Percentiles rank a stretch among this genome's conserved stretches.
Evolutionary conservation across 106 monocot species (phyloP).

Genomic region (Allium sativum): DNA sequence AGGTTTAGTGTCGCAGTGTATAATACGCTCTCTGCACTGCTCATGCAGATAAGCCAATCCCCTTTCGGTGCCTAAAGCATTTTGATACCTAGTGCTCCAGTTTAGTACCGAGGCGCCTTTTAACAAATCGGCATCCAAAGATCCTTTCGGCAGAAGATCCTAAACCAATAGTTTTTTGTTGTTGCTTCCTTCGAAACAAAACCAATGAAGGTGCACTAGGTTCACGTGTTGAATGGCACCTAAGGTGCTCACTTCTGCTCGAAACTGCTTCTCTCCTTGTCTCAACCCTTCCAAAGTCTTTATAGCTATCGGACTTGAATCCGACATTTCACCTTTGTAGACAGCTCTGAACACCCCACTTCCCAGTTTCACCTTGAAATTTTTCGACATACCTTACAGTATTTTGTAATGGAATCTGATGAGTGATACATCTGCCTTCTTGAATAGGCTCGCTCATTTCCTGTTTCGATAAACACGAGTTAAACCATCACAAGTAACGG

Average conservation of each 20-base stretch:
- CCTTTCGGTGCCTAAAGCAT: slow-evolving; percentile 12
- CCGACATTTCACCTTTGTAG: slow-evolving; percentile 4
- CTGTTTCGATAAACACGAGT: slow-evolving; percentile 2
- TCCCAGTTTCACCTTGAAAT: slow-evolving; percentile 20
- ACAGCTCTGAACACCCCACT: background rate
- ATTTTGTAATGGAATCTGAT: slow-evolving; percentile 7
- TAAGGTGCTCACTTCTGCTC: slow-evolving; percentile 9
- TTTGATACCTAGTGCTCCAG: slow-evolving; percentile 20
- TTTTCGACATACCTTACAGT: slow-evolving; percentile 16
- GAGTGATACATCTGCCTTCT: slow-evolving; percentile 1
- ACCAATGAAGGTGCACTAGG: slow-evolving; percentile 9
- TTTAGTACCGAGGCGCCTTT: background rate
- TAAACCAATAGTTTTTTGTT: slow-evolving; percentile 21
- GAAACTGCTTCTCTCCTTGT: slow-evolving; percentile 19
- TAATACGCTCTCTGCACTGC: slow-evolving; percentile 26
- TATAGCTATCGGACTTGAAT: slow-evolving; percentile 5
- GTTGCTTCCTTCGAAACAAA: slow-evolving; percentile 8
- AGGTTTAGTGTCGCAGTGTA: slow-evolving; percentile 29
- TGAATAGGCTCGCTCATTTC: background rate
- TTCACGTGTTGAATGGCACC: slow-evolving; percentile 15
- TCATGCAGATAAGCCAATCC: slow-evolving; percentile 31
- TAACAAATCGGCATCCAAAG: slow-evolving; percentile 18
- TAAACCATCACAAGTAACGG: background rate
- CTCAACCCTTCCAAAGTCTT: slow-evolving; percentile 2
- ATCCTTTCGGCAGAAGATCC: slow-evolving; percentile 16